Percentiles rank a stretch among this genome's conserved stretches.
Evolutionary conservation across 331 rosid species (phyloP).

Genomic region (Quercus phellos): DNA sequence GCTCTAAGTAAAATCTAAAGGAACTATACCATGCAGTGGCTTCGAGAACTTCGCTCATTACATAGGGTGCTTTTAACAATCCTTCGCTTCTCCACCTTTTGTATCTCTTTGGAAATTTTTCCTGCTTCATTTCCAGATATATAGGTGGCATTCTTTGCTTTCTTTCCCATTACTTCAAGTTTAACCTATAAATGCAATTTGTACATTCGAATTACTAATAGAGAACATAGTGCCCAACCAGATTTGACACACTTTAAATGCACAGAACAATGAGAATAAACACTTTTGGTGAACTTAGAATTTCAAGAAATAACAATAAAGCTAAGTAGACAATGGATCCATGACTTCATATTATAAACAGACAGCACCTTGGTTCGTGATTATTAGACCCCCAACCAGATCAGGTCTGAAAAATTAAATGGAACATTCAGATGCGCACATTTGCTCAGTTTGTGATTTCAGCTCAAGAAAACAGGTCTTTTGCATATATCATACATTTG

Average conservation of each 20-base stretch:
- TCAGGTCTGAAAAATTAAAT: not conserved
- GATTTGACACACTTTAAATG: not conserved
- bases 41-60: constrained; percentile 95
- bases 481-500: not conserved
- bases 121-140: constrained; percentile 96
- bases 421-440: too few relatives aligned
- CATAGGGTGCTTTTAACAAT: constrained; percentile 94
- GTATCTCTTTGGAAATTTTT: constrained; percentile 94
- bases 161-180: constrained; percentile 99
- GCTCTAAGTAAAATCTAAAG: not conserved
- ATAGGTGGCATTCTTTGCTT: constrained; percentile 93
- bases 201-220: not conserved
- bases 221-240: not conserved
- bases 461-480: not conserved
- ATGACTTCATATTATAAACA: too few relatives aligned
- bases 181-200: constrained; percentile 51
- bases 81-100: constrained; percentile 96
- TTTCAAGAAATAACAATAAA: too few relatives aligned
- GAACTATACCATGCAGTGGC: constrained; percentile 90
- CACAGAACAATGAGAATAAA: not conserved
- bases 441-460: not conserved
- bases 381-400: not conserved
- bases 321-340: too few relatives aligned
- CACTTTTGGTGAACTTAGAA: too few relatives aligned
- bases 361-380: too few relatives aligned